Base-by-base conservation (phyloP, 1,139 yeast species). In the Yamadazyma taylorii region DNA sequence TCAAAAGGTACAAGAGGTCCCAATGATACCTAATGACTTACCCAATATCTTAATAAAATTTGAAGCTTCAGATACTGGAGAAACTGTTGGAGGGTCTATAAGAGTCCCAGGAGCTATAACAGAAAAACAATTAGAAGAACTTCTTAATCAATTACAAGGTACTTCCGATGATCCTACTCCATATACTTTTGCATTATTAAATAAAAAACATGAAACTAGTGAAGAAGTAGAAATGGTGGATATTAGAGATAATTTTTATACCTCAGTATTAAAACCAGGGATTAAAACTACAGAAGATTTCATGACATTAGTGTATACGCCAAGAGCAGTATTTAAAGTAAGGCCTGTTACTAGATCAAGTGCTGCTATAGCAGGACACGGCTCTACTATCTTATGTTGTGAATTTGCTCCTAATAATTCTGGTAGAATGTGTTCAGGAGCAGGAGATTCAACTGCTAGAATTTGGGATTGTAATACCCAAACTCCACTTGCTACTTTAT, bases 391-490 rank as follows among this genome's bases (percentile, higher is more conserved):
- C 43, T 69, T 92, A 48, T 87, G 96, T 42, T 85, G 94, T 34
- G 92, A 86, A 48, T 92, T 94, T 72, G 95, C 98, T 1, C 98
- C 98, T 24, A 77, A 85, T 53, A 83, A 92, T 28, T 80, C 94
- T 11, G 75, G 92, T 4, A 70, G 90, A 48, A 81, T 92, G 84
- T 94, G 88, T 33, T 85, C 97, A 0, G 99, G 98, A 32, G 89
- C 97, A 7, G 99, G 99, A 32, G 99, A 92, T 59, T 79, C 85
- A 30, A 90, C 97, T n/a, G 97, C 97, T 3, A 73, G 97, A 55
- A 79, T 92, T 36, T 92, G 99, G 99, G 97, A 90, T 61, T 86
- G 96, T 60, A 85, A 88, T 54, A 90, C 97, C 0, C 95, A 87
- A 52, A 92, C 98, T 0, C 96, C 97, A 4, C 67, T 81, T 55